Evolutionary conservation across 1,139 yeast species (phyloP).

Genomic region (Pichia sp.): DNA sequence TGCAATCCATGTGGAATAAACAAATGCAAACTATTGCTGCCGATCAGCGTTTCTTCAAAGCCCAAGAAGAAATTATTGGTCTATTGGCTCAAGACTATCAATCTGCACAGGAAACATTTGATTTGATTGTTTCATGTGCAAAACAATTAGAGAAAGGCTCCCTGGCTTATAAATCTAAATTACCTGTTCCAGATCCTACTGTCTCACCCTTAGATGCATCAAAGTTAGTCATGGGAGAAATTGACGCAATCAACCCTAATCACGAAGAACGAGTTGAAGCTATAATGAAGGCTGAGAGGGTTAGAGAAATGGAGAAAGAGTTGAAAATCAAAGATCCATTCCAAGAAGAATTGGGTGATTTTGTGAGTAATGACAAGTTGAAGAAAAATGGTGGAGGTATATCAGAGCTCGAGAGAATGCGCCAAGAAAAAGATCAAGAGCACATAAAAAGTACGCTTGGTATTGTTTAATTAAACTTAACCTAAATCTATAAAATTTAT

Average conservation of each 20-base stretch:
- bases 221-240: conserved; percentile 80
- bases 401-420: conserved; percentile 73
- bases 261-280: conserved; percentile 87
- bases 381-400: conserved; percentile 80
- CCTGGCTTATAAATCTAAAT: conserved; percentile 25
- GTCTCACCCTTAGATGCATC: conserved; percentile 62
- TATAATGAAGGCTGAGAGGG: conserved; percentile 78
- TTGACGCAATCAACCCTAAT: conserved; percentile 74
- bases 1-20: conserved; percentile 93
- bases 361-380: conserved; percentile 73
- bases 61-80: conserved; percentile 81
- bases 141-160: conserved; percentile 66
- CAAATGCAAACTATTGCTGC: conserved; percentile 90
- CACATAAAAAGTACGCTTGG: conserved; percentile 52
- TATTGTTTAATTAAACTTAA: conserved; percentile 7
- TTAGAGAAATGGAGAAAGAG: conserved; percentile 71
- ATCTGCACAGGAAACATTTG: conserved; percentile 79
- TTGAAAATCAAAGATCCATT: conserved; percentile 61
- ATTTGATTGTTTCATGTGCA: conserved; percentile 77
- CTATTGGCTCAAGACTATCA: conserved; percentile 81
- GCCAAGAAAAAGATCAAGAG: conserved; percentile 67
- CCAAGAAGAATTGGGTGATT: conserved; percentile 83
- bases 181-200: conserved; percentile 68
- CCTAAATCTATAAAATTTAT: background rate
- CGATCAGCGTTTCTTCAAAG: conserved; percentile 87